Evolutionary conservation across 495 filamentous ascomycete species (phyloP).

Genomic region (Aspergillus avenaceus): DNA sequence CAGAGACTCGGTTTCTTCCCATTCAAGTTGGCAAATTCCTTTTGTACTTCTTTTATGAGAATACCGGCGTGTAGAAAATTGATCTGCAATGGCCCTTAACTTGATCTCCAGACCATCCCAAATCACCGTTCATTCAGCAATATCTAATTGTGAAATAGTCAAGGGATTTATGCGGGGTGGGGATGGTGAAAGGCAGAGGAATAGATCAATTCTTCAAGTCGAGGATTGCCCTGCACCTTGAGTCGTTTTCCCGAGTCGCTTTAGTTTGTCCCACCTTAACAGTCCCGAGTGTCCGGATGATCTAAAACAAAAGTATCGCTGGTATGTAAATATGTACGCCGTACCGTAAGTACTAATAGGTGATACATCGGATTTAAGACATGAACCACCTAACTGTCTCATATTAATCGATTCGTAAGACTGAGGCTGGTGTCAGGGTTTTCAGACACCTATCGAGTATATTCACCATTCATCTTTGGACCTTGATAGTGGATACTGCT

Average conservation of each 20-base stretch:
- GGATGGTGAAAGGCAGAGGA: no score
- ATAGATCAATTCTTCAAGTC: conserved; percentile 11
- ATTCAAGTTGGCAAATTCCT: no score
- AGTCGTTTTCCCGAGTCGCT: conserved; percentile 8
- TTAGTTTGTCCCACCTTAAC: conserved; percentile 15
- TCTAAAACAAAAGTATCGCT: conserved; percentile 15
- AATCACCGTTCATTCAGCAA: background rate
- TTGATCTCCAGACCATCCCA: conserved; percentile 4
- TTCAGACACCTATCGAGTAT: background rate
- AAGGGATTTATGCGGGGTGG: conserved; percentile 4
- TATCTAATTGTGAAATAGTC: background rate
- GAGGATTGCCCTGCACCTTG: background rate
- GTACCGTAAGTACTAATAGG: background rate
- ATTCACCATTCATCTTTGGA: background rate
- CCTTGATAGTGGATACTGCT: background rate
- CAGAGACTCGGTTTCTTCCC: background rate
- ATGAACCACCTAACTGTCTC: background rate
- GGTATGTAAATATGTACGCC: conserved; percentile 2
- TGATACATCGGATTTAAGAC: background rate
- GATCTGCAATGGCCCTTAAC: background rate
- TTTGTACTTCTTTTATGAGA: no score
- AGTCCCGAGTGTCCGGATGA: conserved; percentile 22
- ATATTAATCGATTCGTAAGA: background rate
- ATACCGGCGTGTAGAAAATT: no score
- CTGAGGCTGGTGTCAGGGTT: background rate